phyloP scores from a whole-genome alignment of 352 stramenopile genomes.

The Globisporangium spiculum region DNA sequence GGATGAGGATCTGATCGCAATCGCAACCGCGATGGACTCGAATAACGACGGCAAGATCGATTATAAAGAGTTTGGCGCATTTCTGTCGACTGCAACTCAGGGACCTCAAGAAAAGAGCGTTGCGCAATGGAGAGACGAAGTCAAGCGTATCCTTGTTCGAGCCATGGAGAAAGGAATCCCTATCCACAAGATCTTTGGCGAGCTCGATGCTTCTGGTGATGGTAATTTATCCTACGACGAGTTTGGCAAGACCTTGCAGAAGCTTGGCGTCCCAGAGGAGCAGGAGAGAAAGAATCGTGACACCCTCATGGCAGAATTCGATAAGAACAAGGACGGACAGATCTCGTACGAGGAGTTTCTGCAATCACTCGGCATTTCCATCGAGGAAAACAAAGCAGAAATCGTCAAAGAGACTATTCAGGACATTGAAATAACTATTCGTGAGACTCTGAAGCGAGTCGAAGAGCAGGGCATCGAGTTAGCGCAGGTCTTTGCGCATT shows the following conservation, averaged over 20 bases:
- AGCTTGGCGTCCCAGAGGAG: constrained; percentile 40
- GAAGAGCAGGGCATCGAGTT: constrained; percentile 47
- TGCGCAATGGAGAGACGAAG: constrained; percentile 36
- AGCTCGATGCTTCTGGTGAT: constrained; percentile 61
- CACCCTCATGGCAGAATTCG: constrained; percentile 46
- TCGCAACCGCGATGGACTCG: constrained; percentile 33
- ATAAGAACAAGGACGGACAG: constrained; percentile 51
- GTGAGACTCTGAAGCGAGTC: constrained; percentile 48
- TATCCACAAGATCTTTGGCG: constrained; percentile 61
- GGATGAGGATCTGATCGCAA: constrained; percentile 34
- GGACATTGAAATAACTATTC: constrained; percentile 41
- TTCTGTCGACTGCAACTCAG: constrained; percentile 18
- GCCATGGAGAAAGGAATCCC: constrained; percentile 55
- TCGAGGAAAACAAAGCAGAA: constrained; percentile 46
- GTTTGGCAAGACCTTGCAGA: constrained; percentile 44
- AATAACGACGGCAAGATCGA: constrained; percentile 50
- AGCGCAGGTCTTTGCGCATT: constrained; percentile 63
- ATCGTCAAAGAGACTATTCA: constrained; percentile 37
- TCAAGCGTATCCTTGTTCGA: constrained; percentile 49
- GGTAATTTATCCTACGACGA: constrained; percentile 56
- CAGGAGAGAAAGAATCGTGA: constrained; percentile 19
- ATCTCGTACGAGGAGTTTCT: constrained; percentile 86
- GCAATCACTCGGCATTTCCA: constrained; percentile 40
- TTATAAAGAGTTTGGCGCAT: constrained; percentile 41
- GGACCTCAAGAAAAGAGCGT: constrained; percentile 3